Evolutionary conservation across 2,329 filamentous ascomycete species (phyloP), one percentile per base, ranked within the genome.

Genomic region (Truncatella angustata): DNA sequence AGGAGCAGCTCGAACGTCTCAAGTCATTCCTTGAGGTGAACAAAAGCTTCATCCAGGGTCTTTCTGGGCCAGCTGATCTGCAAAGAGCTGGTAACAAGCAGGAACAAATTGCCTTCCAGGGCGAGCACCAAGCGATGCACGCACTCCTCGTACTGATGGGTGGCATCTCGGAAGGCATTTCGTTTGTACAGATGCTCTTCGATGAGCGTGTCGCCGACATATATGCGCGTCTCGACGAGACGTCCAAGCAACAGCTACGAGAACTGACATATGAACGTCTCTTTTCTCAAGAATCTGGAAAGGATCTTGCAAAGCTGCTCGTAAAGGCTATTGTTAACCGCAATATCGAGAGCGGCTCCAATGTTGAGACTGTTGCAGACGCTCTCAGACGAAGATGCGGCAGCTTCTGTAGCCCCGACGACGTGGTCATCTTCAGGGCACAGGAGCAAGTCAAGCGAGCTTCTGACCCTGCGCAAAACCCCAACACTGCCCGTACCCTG

Each of bases 251-350:
- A 57, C 81, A 85, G 54, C 84, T 96, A 49, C 80, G 83, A 53
- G 81, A 86, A 32, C 79, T 99, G 49, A 97, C 91, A 0, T 99
- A 90, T 64, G 91, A 97, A 67, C 82, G 84, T 42, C 82, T 99
- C 0, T 97, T 99, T 68, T 89, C 90, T 4, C 85, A 87, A 37
- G 72, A 80, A 5, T 79, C 85, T 16, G 94, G 94, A 28, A 91
- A 91, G 61, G 91, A 96, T 10, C 81, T 97, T 21, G 95, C 93
- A 3, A 97, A 96, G 70, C 82, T 96, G 51, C 78, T 99, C 1
- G 94, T 99, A 52, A 99, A 97, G 69, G 91, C 93, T 1, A 97
- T 99, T 63, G 94, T 99, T 50, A 97, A 97, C 69, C 86, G 92
- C 63, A 99, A 96, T 68, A 99, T 99, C 61, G 89, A 93, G 53